A percentile compares a stretch with the other conserved stretches of the same genome.
phyloP scores from a whole-genome alignment of 2,329 filamentous ascomycete genomes.

The Onygenales sp. region DNA sequence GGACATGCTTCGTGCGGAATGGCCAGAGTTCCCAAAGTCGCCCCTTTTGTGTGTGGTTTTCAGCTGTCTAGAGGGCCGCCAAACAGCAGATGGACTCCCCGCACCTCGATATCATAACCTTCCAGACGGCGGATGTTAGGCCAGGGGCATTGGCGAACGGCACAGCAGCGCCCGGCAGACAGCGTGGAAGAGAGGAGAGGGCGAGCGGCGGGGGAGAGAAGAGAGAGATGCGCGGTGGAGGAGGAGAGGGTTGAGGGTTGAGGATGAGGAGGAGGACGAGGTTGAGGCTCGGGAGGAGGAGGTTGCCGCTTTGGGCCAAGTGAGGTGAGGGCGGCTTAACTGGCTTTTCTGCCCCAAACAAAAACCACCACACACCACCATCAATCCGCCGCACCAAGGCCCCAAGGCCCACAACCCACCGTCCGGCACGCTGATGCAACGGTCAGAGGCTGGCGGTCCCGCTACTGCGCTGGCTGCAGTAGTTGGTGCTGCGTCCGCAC shows the following conservation, averaged over 20 bases:
- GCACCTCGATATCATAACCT: conserved; percentile 9
- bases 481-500: not conserved
- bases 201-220: conserved; percentile 4
- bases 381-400: too few species aligned
- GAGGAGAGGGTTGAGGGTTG: conserved; percentile 5
- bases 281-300: conserved; percentile 13
- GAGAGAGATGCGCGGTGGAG: conserved; percentile 9
- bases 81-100: conserved; percentile 5
- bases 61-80: not conserved
- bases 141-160: not conserved
- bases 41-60: not conserved
- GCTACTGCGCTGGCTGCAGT: conserved; percentile 5
- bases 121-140: not conserved
- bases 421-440: too few species aligned
- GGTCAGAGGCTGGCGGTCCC: conserved; percentile 7
- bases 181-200: not conserved
- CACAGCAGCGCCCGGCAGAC: not conserved
- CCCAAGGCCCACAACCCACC: too few species aligned
- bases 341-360: not conserved
- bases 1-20: conserved; percentile 20
- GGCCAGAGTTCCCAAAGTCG: not conserved
- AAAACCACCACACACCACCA: not conserved
- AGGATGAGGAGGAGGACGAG: conserved; percentile 11
- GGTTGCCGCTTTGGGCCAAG: conserved; percentile 14
- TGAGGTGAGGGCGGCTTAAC: conserved; percentile 6